Evolutionary conservation across 208 protist genomes (phyloP), one percentile per base, ranked within the genome.

Genomic region (Acanthamoeba polyphaga): DNA sequence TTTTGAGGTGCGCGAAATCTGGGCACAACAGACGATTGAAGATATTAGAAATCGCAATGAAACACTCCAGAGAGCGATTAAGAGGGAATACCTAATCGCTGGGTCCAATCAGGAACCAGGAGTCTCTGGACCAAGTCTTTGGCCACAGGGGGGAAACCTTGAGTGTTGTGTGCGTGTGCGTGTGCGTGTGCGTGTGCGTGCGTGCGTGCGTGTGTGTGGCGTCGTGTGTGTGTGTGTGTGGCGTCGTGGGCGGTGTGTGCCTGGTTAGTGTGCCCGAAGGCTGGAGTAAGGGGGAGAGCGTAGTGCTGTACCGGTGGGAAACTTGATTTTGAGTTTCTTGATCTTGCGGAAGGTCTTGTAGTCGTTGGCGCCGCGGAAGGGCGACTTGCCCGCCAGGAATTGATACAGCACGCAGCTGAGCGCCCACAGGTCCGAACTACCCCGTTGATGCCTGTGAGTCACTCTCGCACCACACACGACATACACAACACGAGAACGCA

Each of bases 331-430:
- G 32, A 29, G 22, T 15, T 74, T 64, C 22, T 74, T 80, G 46
- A 94, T 84, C 46, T 68, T 32, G 24, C n/a, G 27, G 53, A 97
- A 97, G 80, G 95, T 95, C 29, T 96, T 34, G 68, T 95, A 97
- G 22, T 97, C 96, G 27, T 72, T 97, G 51, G 49, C 92, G 43
- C 93, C 96, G 27, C 84, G 8, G 62, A 97, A 97, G 32, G 96
- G 97, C 38, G 94, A 46, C 62, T 85, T 51, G 1, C 96, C 96
- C 32, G 95, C 91, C 7, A 85, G 62, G 55, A 97, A 46, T 58
- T 97, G 96, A 78, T 96, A 97, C 17, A 97, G 34, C 34, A 97
- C 96, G 53, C 96, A 97, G 19, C 97, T 95, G 15, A 97, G 55
- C 55, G 95, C 96, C 97, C 97, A 97, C 22, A 97, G 62, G 80